Percentiles rank a stretch among this genome's conserved stretches.
Conservation (phyloP, 164 flowering plant genomes). For the Vitis riparia region DNA sequence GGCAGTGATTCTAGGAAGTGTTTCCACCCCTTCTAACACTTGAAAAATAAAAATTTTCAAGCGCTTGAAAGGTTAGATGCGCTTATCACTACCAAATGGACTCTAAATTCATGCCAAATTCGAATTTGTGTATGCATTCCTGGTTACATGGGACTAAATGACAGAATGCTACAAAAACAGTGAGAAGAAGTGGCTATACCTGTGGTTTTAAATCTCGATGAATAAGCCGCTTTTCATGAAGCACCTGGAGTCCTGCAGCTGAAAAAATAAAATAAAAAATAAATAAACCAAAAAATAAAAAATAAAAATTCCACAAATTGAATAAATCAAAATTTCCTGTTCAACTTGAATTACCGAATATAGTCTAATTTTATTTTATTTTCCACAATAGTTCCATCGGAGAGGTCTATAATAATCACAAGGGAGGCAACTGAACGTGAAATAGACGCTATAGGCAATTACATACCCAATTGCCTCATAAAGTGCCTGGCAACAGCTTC, state of each 20-base stretch:
- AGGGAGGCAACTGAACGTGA: too few species aligned
- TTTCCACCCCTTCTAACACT: too few species aligned
- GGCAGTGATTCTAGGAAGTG: too few species aligned
- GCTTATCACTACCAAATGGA: too few species aligned
- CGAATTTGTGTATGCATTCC: neutral
- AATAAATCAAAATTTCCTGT: too few species aligned
- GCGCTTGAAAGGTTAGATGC: too few species aligned
- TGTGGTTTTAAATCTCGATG: slow-evolving; percentile 68
- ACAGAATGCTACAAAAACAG: neutral
- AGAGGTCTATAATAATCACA: neutral
- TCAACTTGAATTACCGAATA: too few species aligned
- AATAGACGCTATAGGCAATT: neutral
- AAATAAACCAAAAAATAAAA: slow-evolving; percentile 2
- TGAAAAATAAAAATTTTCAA: too few species aligned
- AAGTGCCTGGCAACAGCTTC: slow-evolving; percentile 53
- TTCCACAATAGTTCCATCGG: too few species aligned
- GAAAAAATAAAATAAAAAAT: slow-evolving; percentile 13
- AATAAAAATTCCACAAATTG: neutral
- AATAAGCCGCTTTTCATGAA: slow-evolving; percentile 52
- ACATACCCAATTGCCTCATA: slow-evolving; percentile 58
- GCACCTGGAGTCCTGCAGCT: slow-evolving; percentile 61
- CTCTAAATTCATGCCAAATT: neutral
- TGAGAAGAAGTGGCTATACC: slow-evolving; percentile 22
- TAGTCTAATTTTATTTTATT: too few species aligned
- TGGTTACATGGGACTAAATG: too few species aligned